Percentiles rank a stretch among this genome's conserved stretches.
Evolutionary conservation across 148 eudicot genomes (phyloP).

Genomic region (Fagopyrum homotropicum): DNA sequence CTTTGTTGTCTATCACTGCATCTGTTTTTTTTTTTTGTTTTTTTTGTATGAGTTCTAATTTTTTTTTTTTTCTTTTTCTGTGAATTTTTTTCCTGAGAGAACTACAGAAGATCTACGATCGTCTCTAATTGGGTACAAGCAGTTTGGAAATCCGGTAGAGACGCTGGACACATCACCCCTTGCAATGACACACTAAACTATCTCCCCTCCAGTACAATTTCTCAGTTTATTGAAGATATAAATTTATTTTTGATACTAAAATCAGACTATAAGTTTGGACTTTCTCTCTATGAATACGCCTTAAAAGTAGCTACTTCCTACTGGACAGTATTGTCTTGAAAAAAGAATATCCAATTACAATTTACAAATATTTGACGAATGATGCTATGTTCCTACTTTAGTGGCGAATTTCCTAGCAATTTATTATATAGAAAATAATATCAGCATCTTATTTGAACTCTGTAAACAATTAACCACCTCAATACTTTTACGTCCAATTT

Average conservation of each 20-base stretch:
- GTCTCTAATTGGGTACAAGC: not conserved
- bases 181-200: not conserved
- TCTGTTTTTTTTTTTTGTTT: not conserved
- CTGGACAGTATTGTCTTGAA: not conserved
- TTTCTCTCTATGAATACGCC: not conserved
- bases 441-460: too few species aligned
- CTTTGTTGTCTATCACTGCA: constrained; percentile 4
- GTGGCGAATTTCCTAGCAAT: too few species aligned
- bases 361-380: too few species aligned
- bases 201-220: not conserved
- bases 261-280: not conserved
- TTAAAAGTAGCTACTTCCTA: not conserved
- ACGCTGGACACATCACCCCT: not conserved
- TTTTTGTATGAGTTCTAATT: not conserved
- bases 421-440: too few species aligned
- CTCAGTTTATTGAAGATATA: not conserved
- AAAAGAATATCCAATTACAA: not conserved
- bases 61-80: not conserved
- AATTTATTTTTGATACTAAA: not conserved
- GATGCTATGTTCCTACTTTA: not conserved
- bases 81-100: not conserved
- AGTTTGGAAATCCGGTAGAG: not conserved
- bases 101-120: not conserved
- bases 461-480: too few species aligned
- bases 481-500: too few species aligned